Conservation (phyloP, 257 asterid genomes). For the Nicotiana benthamiana region DNA sequence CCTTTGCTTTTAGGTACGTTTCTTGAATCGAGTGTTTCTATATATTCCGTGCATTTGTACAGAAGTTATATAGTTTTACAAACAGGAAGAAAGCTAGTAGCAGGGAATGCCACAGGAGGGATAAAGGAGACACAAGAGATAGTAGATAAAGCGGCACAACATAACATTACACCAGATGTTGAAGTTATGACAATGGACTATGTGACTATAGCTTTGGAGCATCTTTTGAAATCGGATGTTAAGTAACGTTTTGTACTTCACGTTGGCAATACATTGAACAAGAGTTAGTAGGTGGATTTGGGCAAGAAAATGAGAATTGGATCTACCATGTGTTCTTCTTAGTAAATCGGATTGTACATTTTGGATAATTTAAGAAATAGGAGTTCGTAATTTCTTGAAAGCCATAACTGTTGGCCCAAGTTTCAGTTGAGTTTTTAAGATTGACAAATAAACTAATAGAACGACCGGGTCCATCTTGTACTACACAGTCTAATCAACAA, state of each 20-base stretch:
- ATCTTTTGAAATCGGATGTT: slow-evolving; percentile 21
- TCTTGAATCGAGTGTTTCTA: neutral
- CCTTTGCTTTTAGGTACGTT: slow-evolving; percentile 20
- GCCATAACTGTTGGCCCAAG: no score
- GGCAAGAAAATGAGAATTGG: neutral
- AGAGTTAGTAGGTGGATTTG: neutral
- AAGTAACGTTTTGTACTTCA: slow-evolving; percentile 29
- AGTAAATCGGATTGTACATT: no score
- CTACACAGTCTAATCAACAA: no score
- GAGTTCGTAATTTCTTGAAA: no score
- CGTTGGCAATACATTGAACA: slow-evolving; percentile 17
- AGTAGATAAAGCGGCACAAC: slow-evolving; percentile 21
- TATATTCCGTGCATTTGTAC: neutral
- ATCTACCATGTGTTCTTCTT: neutral
- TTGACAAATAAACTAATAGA: no score
- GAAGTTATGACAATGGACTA: slow-evolving; percentile 23
- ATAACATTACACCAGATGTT: slow-evolving; percentile 21
- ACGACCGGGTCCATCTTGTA: no score
- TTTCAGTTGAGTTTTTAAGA: no score
- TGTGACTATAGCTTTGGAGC: slow-evolving; percentile 25
- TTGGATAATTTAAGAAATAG: no score
- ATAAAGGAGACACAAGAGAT: slow-evolving; percentile 31
- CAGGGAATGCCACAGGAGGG: slow-evolving; percentile 27
- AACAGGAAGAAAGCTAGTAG: slow-evolving; percentile 22
- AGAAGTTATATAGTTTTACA: neutral